phyloP scores from a whole-genome alignment of 2,329 filamentous ascomycete genomes.

The Chaetothyriales sp. region DNA sequence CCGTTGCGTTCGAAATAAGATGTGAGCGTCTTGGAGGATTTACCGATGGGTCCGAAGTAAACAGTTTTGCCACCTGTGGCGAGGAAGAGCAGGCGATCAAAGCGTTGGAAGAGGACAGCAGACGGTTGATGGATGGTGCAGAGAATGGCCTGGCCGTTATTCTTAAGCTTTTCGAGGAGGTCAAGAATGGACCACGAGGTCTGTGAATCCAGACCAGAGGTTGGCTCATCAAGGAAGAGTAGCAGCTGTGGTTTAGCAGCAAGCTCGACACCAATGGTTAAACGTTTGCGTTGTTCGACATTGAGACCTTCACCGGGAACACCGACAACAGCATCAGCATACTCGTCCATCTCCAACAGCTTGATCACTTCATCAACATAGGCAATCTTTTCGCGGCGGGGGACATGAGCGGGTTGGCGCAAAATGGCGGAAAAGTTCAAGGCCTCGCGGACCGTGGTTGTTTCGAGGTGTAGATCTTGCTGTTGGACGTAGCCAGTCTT shows the following conservation, averaged over 20 bases:
- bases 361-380: slow-evolving; percentile 88
- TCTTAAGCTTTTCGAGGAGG: slow-evolving; percentile 76
- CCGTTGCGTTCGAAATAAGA: slow-evolving; percentile 54
- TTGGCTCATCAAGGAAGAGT: slow-evolving; percentile 89
- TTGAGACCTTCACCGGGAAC: slow-evolving; percentile 63
- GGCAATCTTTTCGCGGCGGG: slow-evolving; percentile 62
- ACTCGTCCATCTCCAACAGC: slow-evolving; percentile 77
- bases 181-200: slow-evolving; percentile 87
- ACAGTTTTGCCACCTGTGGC: slow-evolving; percentile 53
- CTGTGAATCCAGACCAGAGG: slow-evolving; percentile 83
- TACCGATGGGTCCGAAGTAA: slow-evolving; percentile 55
- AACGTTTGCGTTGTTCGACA: slow-evolving; percentile 54
- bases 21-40: slow-evolving; percentile 43
- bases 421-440: slow-evolving; percentile 75
- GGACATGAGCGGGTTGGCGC: slow-evolving; percentile 64
- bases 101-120: slow-evolving; percentile 85
- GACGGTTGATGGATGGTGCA: slow-evolving; percentile 97
- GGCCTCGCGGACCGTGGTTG: slow-evolving; percentile 76
- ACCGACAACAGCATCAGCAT: slow-evolving; percentile 81
- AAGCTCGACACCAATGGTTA: slow-evolving; percentile 92
- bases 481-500: slow-evolving; percentile 89
- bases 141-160: slow-evolving; percentile 82
- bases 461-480: slow-evolving; percentile 76
- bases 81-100: slow-evolving; percentile 51
- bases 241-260: slow-evolving; percentile 81